Evolutionary conservation across 257 asterid species (phyloP).

Genomic region (Solanum etuberosum): DNA sequence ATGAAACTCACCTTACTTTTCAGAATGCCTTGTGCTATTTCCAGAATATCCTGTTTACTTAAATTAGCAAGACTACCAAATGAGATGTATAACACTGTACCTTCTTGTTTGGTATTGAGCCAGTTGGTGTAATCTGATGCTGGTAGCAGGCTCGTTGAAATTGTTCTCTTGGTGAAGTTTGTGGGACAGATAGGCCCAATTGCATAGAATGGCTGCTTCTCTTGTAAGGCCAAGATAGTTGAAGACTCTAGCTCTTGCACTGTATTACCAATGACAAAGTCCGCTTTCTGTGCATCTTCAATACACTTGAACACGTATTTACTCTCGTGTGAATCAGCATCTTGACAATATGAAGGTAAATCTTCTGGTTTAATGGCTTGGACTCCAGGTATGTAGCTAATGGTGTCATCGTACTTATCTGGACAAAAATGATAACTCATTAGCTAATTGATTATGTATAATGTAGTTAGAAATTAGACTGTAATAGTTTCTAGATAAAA

Average conservation of each 20-base stretch:
- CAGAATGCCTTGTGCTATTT: conserved; percentile 13
- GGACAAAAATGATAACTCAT: neutral
- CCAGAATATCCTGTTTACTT: conserved; percentile 1
- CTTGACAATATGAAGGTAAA: conserved; percentile 7
- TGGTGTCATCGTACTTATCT: conserved; percentile 7
- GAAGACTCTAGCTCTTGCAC: conserved; percentile 14
- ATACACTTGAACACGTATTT: conserved; percentile 5
- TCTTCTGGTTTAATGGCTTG: neutral
- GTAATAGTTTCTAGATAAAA: neutral
- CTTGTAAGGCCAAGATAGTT: neutral
- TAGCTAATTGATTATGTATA: neutral
- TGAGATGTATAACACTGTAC: conserved; percentile 16
- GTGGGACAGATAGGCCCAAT: conserved; percentile 11
- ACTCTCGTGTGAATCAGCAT: neutral
- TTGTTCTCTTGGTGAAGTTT: neutral
- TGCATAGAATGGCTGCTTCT: conserved; percentile 3
- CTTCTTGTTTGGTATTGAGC: conserved; percentile 4
- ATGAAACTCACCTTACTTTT: conserved; percentile 5
- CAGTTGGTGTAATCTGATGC: conserved; percentile 6
- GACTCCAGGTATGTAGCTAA: conserved; percentile 14
- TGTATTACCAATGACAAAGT: conserved; percentile 7
- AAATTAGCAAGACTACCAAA: conserved; percentile 9
- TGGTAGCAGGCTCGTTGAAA: neutral
- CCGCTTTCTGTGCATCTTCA: conserved; percentile 5
- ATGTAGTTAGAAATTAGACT: neutral